Conservation (phyloP, 2,329 filamentous ascomycete genomes). For the Ophiocordyceps camponoti-rufipedis region DNA sequence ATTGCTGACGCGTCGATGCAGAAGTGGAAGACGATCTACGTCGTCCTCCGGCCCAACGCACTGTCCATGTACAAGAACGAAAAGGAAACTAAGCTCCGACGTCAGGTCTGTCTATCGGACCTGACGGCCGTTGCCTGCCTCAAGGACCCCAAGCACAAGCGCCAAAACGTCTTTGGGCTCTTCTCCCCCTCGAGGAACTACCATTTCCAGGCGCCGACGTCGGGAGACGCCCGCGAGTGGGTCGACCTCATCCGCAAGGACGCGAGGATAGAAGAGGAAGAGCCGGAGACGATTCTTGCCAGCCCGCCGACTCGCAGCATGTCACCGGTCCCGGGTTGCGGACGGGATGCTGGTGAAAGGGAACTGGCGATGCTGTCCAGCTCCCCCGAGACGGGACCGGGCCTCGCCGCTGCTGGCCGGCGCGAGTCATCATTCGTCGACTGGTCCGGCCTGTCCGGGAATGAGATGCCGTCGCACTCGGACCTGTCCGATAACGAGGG, state of each 20-base stretch:
- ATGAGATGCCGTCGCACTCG: conserved; percentile 61
- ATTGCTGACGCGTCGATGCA: conserved; percentile 18
- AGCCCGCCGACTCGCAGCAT: conserved; percentile 40
- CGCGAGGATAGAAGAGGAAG: conserved; percentile 72
- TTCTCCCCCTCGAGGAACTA: conserved; percentile 86
- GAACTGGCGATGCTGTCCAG: conserved; percentile 32
- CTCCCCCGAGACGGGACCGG: conserved; percentile 37
- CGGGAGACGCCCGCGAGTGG: conserved; percentile 70
- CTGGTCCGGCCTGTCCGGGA: conserved; percentile 43
- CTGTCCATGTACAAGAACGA: conserved; percentile 88
- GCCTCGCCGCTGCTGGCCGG: conserved; percentile 16
- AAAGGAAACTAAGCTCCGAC: conserved; percentile 73
- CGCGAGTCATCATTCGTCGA: conserved; percentile 44
- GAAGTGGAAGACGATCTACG: conserved; percentile 78
- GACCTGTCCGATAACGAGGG: conserved; percentile 62
- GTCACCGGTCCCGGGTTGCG: conserved; percentile 8
- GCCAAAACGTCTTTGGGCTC: conserved; percentile 74
- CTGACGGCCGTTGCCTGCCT: conserved; percentile 80
- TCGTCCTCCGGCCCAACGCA: conserved; percentile 78
- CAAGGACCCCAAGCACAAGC: conserved; percentile 74
- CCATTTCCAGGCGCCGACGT: conserved; percentile 62
- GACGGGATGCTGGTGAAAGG: conserved; percentile 8
- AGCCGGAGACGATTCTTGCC: conserved; percentile 62
- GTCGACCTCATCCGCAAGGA: conserved; percentile 63
- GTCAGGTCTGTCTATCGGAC: conserved; percentile 76